Percentiles rank a stretch among this genome's conserved stretches.
Evolutionary conservation across 192 early-diverging fungal species (phyloP).

Genomic region (Fimicolochytrium jonesii): DNA sequence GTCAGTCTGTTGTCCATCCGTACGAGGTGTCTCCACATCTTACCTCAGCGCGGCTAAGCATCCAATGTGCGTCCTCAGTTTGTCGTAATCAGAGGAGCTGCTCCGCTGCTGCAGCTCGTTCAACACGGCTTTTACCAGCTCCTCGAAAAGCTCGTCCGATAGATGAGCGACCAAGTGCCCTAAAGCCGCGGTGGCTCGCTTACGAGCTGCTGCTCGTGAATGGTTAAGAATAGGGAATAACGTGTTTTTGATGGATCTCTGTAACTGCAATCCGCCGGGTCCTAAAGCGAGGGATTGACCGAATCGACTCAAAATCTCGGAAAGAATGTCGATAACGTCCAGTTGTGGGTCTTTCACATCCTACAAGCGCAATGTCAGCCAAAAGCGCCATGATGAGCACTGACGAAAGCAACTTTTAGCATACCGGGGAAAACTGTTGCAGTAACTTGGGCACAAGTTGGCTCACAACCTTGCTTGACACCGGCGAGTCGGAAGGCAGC

Average conservation of each 20-base stretch:
- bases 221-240: conserved; percentile 68
- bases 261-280: conserved; percentile 34
- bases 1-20: too few relatives aligned
- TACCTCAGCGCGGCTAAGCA: conserved; percentile 71
- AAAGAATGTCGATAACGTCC: conserved; percentile 72
- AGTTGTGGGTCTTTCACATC: conserved; percentile 36
- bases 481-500: conserved; percentile 49
- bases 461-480: conserved; percentile 52
- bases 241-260: conserved; percentile 57
- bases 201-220: conserved; percentile 68
- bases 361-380: conserved; percentile 8
- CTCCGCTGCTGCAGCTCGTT: conserved; percentile 48
- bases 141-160: conserved; percentile 68
- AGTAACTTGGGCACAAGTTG: conserved; percentile 69
- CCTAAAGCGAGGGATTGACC: conserved; percentile 50
- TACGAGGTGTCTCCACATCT: not conserved
- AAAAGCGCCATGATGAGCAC: not conserved
- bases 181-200: conserved; percentile 68
- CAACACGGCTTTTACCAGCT: conserved; percentile 52
- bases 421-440: conserved; percentile 55
- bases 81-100: conserved; percentile 55
- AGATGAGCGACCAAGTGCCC: conserved; percentile 62
- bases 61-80: conserved; percentile 69
- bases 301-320: conserved; percentile 68
- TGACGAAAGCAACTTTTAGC: conserved; percentile 14